Base-by-base conservation (phyloP, 225 moss, liverwort and hornwort species). In the Pseudoscleropodium purum region DNA sequence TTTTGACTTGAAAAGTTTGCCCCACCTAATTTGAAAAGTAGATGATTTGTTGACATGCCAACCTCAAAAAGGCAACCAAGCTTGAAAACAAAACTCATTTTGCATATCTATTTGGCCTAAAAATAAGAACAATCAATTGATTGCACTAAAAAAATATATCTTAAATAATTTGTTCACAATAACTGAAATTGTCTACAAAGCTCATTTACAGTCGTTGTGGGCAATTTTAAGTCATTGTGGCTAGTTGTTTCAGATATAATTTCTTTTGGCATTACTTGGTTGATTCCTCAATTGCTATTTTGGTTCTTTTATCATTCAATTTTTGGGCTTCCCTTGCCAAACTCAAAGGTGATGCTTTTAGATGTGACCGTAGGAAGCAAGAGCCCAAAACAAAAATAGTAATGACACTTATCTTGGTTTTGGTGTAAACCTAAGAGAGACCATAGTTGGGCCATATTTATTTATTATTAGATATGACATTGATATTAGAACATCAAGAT, bases 311-410 rank as follows among this genome's bases (percentile, higher is more conserved):
- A 70, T 70, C 24, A 13, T 39, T 0, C 4, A 12, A 24, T 14
- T 70, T 70, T 24, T 5, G 6, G 25, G 9, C 5, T 41, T n/a
- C 1, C 14, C 9, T 1, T 1, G 1, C 15, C 1, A 41, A 1
- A 27, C 1, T 0, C 9, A 3, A 5, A 43, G 2, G 27, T 41
- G 27, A 72, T 26, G 3, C 15, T 72, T 3, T 73, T 43, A 43
- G 26, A 41, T 47, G 18, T 75, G 7, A 11, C 11, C 30, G 11
- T 30, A 0, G 31, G 4, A 47, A 30, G 75, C 4, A 1, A 26
- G 6, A 75, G 6, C 0, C 6, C 1, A 18, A 74, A 6, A 29
- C 3, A 73, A 7, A 11, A 33, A 9, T 20, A 51, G 0, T 31
- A 13, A 49, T 75, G 20, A 51, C 3, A 13, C 5, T 77, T 9